Evolutionary conservation across 1,284 basidiomycete genomes (phyloP).

Genomic region (Lentinus polychrous): DNA sequence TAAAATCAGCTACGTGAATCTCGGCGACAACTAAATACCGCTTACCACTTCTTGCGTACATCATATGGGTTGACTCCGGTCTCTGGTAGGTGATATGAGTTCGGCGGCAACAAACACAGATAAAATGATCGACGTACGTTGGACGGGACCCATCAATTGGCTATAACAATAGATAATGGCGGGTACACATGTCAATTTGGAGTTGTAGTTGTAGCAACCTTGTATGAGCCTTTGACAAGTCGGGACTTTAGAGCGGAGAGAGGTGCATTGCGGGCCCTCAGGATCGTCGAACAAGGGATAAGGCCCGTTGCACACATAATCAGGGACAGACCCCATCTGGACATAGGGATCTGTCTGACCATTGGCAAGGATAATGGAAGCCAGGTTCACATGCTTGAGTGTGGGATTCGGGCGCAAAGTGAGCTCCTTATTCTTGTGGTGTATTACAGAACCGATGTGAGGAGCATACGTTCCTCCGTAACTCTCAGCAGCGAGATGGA

Average conservation of each 20-base stretch:
- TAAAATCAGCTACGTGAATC: not conserved
- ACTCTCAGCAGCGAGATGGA: slow-evolving; percentile 72
- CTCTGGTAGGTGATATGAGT: slow-evolving; percentile 33
- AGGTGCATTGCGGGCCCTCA: slow-evolving; percentile 57
- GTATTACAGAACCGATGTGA: slow-evolving; percentile 71
- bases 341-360: slow-evolving; percentile 74
- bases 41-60: slow-evolving; percentile 63
- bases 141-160: slow-evolving; percentile 49
- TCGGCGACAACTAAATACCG: not conserved
- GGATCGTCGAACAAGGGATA: slow-evolving; percentile 69
- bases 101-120: not conserved
- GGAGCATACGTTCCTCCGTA: slow-evolving; percentile 81
- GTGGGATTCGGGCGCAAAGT: slow-evolving; percentile 26
- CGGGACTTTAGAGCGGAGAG: slow-evolving; percentile 58
- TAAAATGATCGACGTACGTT: slow-evolving; percentile 39
- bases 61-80: slow-evolving; percentile 77
- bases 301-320: slow-evolving; percentile 76
- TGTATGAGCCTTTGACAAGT: slow-evolving; percentile 66
- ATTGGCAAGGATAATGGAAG: slow-evolving; percentile 76
- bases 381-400: slow-evolving; percentile 64
- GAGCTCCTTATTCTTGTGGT: slow-evolving; percentile 64
- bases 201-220: slow-evolving; percentile 53
- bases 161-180: slow-evolving; percentile 57
- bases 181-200: slow-evolving; percentile 53
- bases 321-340: slow-evolving; percentile 72